Percentiles rank a stretch among this genome's conserved stretches.
Conservation (phyloP, 2,329 filamentous ascomycete species). For the Pseudodiploospora longispora region DNA sequence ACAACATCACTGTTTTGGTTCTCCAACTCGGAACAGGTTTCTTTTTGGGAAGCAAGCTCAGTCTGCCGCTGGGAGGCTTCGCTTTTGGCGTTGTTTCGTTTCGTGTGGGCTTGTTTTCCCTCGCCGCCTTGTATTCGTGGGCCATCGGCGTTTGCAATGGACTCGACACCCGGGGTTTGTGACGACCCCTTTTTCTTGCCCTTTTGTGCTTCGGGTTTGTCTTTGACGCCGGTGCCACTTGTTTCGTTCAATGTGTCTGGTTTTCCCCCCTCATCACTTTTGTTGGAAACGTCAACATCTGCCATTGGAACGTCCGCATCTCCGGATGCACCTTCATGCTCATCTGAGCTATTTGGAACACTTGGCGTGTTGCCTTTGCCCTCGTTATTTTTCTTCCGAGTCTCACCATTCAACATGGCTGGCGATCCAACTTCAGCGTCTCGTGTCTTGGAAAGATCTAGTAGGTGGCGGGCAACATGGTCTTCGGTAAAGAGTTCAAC, state of each 20-base stretch:
- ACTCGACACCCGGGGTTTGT: conserved; percentile 2
- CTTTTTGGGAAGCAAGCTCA: conserved; percentile 24
- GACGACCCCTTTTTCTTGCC: not conserved
- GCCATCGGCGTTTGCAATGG: conserved; percentile 1
- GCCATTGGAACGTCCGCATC: conserved; percentile 22
- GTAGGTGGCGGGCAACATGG: conserved; percentile 30
- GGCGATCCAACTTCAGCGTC: conserved; percentile 5
- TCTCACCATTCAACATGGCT: conserved; percentile 16
- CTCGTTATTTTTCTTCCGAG: not conserved
- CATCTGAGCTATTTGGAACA: conserved; percentile 1
- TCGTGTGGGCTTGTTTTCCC: not conserved
- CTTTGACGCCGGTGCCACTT: conserved; percentile 3
- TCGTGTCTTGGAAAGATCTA: conserved; percentile 19
- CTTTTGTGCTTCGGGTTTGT: not conserved
- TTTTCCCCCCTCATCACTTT: conserved; percentile 13
- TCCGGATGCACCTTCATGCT: conserved; percentile 8
- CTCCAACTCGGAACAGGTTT: conserved; percentile 17
- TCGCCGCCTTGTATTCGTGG: not conserved
- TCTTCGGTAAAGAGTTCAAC: conserved; percentile 45
- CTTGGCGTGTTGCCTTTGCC: conserved; percentile 7
- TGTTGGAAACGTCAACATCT: conserved; percentile 16
- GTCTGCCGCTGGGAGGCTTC: conserved; percentile 11
- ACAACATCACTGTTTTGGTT: not conserved
- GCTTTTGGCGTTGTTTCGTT: conserved; percentile 12
- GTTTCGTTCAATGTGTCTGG: conserved; percentile 6